Conservation (phyloP, 2,329 filamentous ascomycete genomes). For the Arthrobotrys pseudoclavata region DNA sequence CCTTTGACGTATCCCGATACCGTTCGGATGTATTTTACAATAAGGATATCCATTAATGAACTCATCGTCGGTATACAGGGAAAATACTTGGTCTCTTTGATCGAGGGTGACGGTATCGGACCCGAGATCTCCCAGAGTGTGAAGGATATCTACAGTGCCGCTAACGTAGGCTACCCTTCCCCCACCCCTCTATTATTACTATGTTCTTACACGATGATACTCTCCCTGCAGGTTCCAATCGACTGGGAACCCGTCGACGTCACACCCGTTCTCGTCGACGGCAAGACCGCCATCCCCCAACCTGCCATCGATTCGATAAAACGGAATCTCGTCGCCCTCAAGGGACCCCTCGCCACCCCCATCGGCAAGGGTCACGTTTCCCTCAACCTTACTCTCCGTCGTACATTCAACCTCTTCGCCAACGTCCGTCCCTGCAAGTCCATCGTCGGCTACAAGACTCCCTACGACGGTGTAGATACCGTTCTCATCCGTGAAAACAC, state of each 20-base stretch:
- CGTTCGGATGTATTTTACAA: background rate
- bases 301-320: constrained; percentile 92
- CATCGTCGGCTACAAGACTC: constrained; percentile 97
- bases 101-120: constrained; percentile 98
- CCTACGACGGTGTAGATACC: constrained; percentile 96
- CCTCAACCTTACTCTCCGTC: constrained; percentile 96
- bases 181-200: background rate
- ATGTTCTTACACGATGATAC: constrained; percentile 18
- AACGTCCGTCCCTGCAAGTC: constrained; percentile 98
- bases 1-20: constrained; percentile 4
- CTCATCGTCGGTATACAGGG: constrained; percentile 72
- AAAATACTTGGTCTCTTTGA: constrained; percentile 94
- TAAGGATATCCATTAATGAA: constrained; percentile 4
- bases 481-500: constrained; percentile 99
- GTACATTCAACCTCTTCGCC: constrained; percentile 99
- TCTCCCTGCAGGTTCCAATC: constrained; percentile 78
- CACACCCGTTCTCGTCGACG: constrained; percentile 90
- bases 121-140: constrained; percentile 98
- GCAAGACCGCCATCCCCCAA: constrained; percentile 94
- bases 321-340: constrained; percentile 96
- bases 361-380: constrained; percentile 99
- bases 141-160: constrained; percentile 98
- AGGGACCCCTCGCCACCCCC: constrained; percentile 96
- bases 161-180: constrained; percentile 74
- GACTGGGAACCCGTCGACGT: constrained; percentile 98